phyloP scores from a whole-genome alignment of 2,329 filamentous ascomycete species.

The Fusarium concolor region DNA sequence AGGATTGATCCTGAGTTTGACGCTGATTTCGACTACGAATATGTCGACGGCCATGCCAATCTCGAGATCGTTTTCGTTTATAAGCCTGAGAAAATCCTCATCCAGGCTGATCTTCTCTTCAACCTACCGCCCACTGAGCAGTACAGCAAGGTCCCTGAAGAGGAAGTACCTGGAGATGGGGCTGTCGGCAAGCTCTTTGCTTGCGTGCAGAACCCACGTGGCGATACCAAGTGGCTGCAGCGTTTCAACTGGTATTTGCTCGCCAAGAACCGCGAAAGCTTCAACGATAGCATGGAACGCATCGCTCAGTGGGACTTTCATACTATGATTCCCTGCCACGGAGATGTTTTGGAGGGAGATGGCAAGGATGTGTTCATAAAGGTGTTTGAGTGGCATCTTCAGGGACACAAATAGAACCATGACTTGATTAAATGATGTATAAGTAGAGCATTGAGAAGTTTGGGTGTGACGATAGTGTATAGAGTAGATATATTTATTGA shows the following conservation, averaged over 20 bases:
- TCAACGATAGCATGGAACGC: slow-evolving; percentile 74
- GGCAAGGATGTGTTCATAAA: slow-evolving; percentile 82
- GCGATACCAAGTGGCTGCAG: slow-evolving; percentile 79
- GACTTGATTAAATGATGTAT: not conserved
- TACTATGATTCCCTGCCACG: slow-evolving; percentile 90
- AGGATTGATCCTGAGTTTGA: slow-evolving; percentile 83
- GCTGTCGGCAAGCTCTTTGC: slow-evolving; percentile 59
- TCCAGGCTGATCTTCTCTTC: slow-evolving; percentile 92
- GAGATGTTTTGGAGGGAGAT: slow-evolving; percentile 81
- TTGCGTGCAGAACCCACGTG: slow-evolving; percentile 69
- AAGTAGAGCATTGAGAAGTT: slow-evolving; percentile 9
- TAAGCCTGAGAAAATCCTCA: slow-evolving; percentile 80
- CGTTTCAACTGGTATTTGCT: slow-evolving; percentile 84
- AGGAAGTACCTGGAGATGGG: slow-evolving; percentile 49
- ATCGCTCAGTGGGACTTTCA: slow-evolving; percentile 88
- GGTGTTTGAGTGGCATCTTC: slow-evolving; percentile 86
- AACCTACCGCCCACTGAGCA: slow-evolving; percentile 91
- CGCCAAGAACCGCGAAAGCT: slow-evolving; percentile 72
- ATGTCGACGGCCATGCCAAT: slow-evolving; percentile 81
- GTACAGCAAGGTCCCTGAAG: slow-evolving; percentile 74
- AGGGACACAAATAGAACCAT: slow-evolving; percentile 42
- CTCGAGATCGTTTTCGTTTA: slow-evolving; percentile 91
- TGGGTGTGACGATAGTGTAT: slow-evolving; percentile 4
- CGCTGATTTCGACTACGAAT: slow-evolving; percentile 86
- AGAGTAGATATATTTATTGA: not conserved